Percentiles rank a stretch among this genome's conserved stretches.
Evolutionary conservation across 768 basidiomycete species (phyloP).

Genomic region (Leccinum imitatum): DNA sequence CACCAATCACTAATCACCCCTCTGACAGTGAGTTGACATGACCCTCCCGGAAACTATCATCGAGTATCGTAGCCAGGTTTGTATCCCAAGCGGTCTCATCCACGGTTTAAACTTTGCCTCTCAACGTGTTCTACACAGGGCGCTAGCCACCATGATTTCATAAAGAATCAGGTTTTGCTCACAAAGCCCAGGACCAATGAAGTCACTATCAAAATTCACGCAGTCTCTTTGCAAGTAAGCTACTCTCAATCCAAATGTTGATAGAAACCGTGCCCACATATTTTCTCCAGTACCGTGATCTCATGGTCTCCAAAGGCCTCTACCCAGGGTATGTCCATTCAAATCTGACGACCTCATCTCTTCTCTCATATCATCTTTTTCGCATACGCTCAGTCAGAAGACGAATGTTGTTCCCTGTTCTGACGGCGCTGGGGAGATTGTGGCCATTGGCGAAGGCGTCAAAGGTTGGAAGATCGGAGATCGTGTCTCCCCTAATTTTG

Average conservation of each 20-base stretch:
- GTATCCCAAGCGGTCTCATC: not conserved
- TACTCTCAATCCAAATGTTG: not conserved
- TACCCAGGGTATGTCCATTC: conserved; percentile 38
- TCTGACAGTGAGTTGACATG: conserved; percentile 2
- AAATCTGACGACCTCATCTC: conserved; percentile 9
- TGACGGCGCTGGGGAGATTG: conserved; percentile 58
- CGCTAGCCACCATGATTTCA: conserved; percentile 29
- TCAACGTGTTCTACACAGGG: conserved; percentile 15
- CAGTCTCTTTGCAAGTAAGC: conserved; percentile 53
- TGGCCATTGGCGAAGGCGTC: conserved; percentile 41
- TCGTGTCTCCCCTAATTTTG: conserved; percentile 55
- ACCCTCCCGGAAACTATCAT: conserved; percentile 12
- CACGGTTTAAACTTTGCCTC: not conserved
- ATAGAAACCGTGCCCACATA: not conserved
- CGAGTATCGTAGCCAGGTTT: conserved; percentile 19
- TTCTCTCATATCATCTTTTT: conserved; percentile 32
- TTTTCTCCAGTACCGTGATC: conserved; percentile 48
- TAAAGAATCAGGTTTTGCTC: conserved; percentile 19
- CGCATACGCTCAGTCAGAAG: conserved; percentile 19
- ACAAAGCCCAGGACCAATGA: conserved; percentile 42
- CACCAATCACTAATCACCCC: no score
- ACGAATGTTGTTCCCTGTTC: conserved; percentile 36
- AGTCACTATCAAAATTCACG: conserved; percentile 55
- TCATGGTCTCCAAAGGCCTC: conserved; percentile 38
- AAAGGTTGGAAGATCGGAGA: conserved; percentile 55